phyloP scores from a whole-genome alignment of 2,329 filamentous ascomycete species.

The Clarireedia homoeocarpa region DNA sequence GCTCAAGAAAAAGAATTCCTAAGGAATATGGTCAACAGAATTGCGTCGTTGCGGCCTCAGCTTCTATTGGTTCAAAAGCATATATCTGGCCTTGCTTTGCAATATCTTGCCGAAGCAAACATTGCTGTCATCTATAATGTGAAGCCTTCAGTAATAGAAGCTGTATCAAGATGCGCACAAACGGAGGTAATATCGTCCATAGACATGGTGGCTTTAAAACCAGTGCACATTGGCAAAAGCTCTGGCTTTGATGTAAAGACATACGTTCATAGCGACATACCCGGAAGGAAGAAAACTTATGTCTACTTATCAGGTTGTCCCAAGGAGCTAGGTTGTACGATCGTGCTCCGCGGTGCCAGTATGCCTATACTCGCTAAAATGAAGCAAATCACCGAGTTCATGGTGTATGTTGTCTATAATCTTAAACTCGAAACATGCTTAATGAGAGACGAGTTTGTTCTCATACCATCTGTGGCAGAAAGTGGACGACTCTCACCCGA shows the following conservation, averaged over 20 bases:
- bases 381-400: slow-evolving; percentile 94
- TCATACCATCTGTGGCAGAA: slow-evolving; percentile 60
- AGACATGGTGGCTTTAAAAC: slow-evolving; percentile 76
- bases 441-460: slow-evolving; percentile 85
- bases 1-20: slow-evolving; percentile 94
- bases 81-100: slow-evolving; percentile 82
- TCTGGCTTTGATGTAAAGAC: slow-evolving; percentile 92
- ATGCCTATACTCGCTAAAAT: slow-evolving; percentile 65
- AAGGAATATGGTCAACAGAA: slow-evolving; percentile 83
- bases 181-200: slow-evolving; percentile 90
- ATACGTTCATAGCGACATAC: slow-evolving; percentile 70
- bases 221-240: slow-evolving; percentile 70
- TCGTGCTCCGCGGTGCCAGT: slow-evolving; percentile 77
- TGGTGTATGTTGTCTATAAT: slow-evolving; percentile 98
- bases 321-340: slow-evolving; percentile 87
- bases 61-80: slow-evolving; percentile 88
- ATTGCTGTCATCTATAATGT: slow-evolving; percentile 96
- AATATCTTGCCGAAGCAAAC: slow-evolving; percentile 78
- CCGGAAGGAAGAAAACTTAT: slow-evolving; percentile 81
- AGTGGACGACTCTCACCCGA: slow-evolving; percentile 34
- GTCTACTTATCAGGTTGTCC: slow-evolving; percentile 89
- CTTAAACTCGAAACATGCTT: slow-evolving; percentile 91
- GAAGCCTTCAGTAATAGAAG: slow-evolving; percentile 90
- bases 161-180: slow-evolving; percentile 85
- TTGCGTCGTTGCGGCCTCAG: slow-evolving; percentile 76